Base-by-base conservation (phyloP, 352 stramenopile species). In the Globisporangium uncinulatum region DNA sequence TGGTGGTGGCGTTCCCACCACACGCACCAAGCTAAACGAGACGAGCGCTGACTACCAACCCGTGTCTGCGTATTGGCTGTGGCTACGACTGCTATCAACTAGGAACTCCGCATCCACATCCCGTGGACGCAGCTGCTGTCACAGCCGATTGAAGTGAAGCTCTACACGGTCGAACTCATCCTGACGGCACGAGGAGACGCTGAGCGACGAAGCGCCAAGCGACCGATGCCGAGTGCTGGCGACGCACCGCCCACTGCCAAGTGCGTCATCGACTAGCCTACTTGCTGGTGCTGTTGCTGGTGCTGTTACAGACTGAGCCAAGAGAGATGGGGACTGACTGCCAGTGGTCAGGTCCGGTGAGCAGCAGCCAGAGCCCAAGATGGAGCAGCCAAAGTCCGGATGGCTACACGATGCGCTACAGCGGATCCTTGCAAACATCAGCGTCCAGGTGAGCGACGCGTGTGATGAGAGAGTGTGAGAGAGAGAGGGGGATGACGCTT, bases 121-220 rank as follows among this genome's bases (percentile, higher is more conserved):
- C 85, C 85, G 37, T 95, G 85, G 85, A 93, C 83, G n/a, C 83
- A 93, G 41, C 45, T 95, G 58, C 65, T 95, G 19, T 93, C 83
- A 4, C 85, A 95, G 59, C 76, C 85, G 14, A 95, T 93, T 44
- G 85, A 93, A 55, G 76, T 95, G 50, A 95, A 95, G 54, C 69
- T 95, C 47, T 95, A 92, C 67, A 95, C 85, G 31, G 79, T 93
- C n/a, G 85, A 95, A 52, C 69, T 95, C 32, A 95, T 95, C 56
- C 61, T 95, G 4, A 91, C 81, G 6, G 79, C 79, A 42, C 76
- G 76, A 10, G 69, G 70, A 14, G 61, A 70, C 21, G 51, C 45
- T 6, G 56, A 76, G 14, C 49, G 39, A 9, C 37, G 29, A 45
- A 59, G 15, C 60, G 57, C 11, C 29, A 57, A 39, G 56, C 62